These are phyloP conservation scores for Lentinula novae-zelandiae DNA, from an alignment of 1,284 basidiomycete species.

Conservation along the genomic window DNA sequence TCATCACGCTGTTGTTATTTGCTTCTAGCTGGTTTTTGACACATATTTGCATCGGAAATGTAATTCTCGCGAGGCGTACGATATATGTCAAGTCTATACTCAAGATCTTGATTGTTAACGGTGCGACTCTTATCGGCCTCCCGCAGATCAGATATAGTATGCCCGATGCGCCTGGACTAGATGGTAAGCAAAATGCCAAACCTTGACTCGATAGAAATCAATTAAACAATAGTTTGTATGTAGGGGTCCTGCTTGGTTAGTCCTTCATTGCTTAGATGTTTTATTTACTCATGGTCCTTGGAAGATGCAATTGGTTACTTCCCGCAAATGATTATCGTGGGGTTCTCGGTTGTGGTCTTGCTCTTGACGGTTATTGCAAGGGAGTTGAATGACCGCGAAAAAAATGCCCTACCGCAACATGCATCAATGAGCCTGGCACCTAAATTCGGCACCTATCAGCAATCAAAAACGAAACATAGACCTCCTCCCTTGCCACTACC, in stretches of 20 bases:
- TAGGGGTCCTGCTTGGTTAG: conserved; percentile 48
- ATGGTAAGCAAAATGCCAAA: conserved; percentile 33
- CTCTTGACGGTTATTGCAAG: conserved; percentile 40
- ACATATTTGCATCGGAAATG: conserved; percentile 44
- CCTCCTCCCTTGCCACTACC: conserved; percentile 3
- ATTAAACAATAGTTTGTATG: background rate
- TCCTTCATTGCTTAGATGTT: background rate
- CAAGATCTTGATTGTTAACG: conserved; percentile 36
- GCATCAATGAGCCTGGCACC: background rate
- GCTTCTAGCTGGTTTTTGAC: conserved; percentile 49
- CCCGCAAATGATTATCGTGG: conserved; percentile 50
- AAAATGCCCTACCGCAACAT: background rate
- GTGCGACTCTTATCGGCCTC: conserved; percentile 41
- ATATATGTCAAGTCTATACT: conserved; percentile 28
- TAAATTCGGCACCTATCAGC: background rate
- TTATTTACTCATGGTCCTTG: background rate
- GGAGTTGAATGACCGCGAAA: conserved; percentile 33
- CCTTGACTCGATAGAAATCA: background rate
- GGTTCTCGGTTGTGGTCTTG: conserved; percentile 36
- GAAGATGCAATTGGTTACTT: conserved; percentile 54
- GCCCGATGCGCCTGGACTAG: conserved; percentile 55
- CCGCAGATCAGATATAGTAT: conserved; percentile 51
- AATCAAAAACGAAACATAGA: background rate
- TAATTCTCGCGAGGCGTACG: conserved; percentile 37
- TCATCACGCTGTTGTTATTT: conserved; percentile 45